Percentiles rank a stretch among this genome's conserved stretches.
phyloP scores from a whole-genome alignment of 805 yeast species.

The Candida krabiensis region DNA sequence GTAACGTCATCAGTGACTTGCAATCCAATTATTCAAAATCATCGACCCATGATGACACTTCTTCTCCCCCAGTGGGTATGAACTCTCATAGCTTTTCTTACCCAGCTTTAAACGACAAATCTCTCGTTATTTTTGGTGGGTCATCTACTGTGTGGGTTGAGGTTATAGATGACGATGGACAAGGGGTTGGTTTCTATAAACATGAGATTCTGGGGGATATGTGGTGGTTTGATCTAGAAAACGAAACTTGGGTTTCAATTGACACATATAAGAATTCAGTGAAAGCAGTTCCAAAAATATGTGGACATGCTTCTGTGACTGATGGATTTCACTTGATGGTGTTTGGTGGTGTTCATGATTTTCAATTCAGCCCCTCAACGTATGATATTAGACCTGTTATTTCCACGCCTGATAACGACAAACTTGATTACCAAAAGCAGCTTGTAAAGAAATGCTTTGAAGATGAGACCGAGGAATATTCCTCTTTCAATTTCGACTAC shows the following conservation, averaged over 20 bases:
- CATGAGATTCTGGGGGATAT: conserved; percentile 43
- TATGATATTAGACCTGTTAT: conserved; percentile 4
- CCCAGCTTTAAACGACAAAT: conserved; percentile 13
- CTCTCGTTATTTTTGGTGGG: conserved; percentile 33
- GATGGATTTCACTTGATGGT: conserved; percentile 23
- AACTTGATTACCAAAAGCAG: too few relatives aligned
- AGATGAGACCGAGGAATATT: too few relatives aligned
- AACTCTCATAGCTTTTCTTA: conserved; percentile 5
- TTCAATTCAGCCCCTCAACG: conserved; percentile 8
- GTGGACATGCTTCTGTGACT: conserved; percentile 27
- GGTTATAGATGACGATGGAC: conserved; percentile 20
- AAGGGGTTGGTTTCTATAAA: conserved; percentile 16
- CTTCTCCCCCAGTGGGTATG: conserved; percentile 14
- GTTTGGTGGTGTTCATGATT: conserved; percentile 25
- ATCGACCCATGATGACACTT: conserved; percentile 5
- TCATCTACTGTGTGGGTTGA: conserved; percentile 28
- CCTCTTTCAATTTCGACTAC: too few relatives aligned
- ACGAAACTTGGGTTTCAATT: conserved; percentile 40
- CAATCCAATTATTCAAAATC: conserved; percentile 2
- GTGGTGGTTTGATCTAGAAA: conserved; percentile 49
- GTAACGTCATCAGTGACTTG: not conserved
- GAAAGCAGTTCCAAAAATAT: conserved; percentile 14
- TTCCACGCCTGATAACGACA: too few relatives aligned
- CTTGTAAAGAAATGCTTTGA: too few relatives aligned
- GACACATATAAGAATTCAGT: conserved; percentile 15